These are phyloP conservation scores for Penicillium bovifimosum DNA, from an alignment of 495 filamentous ascomycete genomes.

Conservation along the genomic window DNA sequence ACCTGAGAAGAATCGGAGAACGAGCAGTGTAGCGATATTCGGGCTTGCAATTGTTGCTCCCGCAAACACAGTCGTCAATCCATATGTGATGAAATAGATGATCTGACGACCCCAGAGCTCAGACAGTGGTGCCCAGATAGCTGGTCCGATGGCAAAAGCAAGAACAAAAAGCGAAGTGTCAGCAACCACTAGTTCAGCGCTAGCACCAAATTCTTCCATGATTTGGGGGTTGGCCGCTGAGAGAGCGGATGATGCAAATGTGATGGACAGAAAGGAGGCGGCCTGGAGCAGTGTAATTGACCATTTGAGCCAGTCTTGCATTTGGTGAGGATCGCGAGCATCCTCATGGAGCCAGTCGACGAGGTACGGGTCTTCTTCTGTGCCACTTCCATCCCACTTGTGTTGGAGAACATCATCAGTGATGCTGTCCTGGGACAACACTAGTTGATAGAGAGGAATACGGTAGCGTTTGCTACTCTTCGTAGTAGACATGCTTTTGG, in stretches of 20 bases:
- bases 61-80: conserved; percentile 27
- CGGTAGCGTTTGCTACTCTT: neutral
- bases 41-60: conserved; percentile 35
- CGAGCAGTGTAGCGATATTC: conserved; percentile 2
- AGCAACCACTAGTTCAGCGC: conserved; percentile 27
- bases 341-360: conserved; percentile 61
- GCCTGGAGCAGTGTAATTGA: conserved; percentile 51
- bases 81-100: conserved; percentile 36
- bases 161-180: conserved; percentile 45
- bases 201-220: conserved; percentile 43
- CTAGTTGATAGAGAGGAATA: conserved; percentile 2
- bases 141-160: conserved; percentile 41
- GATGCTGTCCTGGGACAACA: conserved; percentile 27
- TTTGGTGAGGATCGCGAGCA: conserved; percentile 54
- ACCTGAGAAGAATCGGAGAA: conserved; percentile 50
- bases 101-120: conserved; percentile 61
- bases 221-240: conserved; percentile 54
- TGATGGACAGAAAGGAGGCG: conserved; percentile 54
- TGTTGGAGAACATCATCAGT: conserved; percentile 43
- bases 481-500: neutral
- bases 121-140: conserved; percentile 56
- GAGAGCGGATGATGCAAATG: conserved; percentile 62
- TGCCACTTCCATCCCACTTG: conserved; percentile 53
- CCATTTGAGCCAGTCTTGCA: conserved; percentile 52
- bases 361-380: conserved; percentile 55